These are phyloP conservation scores for Amylostereum chailletii DNA, from an alignment of 1,284 basidiomycete genomes.

Conservation along the genomic window DNA sequence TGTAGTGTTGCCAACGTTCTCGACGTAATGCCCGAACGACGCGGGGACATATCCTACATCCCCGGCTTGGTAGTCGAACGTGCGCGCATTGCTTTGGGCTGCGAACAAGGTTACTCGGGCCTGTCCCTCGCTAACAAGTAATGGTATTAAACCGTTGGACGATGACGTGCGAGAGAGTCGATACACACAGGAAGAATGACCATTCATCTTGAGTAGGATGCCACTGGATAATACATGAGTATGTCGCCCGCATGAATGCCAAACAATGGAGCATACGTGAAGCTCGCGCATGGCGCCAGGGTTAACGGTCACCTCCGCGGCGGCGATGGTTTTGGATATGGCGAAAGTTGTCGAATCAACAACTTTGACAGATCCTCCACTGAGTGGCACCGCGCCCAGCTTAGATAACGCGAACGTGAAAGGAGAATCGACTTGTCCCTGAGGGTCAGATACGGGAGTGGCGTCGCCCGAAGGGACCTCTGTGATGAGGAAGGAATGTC, in stretches of 20 bases:
- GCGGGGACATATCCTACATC: conserved; percentile 61
- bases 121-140: conserved; percentile 35
- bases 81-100: conserved; percentile 49
- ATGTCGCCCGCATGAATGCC: conserved; percentile 1
- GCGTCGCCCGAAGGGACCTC: conserved; percentile 27
- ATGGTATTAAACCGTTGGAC: neutral
- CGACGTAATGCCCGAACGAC: conserved; percentile 58
- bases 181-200: conserved; percentile 41
- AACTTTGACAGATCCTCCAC: conserved; percentile 57
- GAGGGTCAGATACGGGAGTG: conserved; percentile 33
- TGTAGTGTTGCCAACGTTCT: conserved; percentile 60
- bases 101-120: conserved; percentile 61
- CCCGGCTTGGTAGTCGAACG: conserved; percentile 62
- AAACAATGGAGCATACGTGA: conserved; percentile 16
- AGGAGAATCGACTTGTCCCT: conserved; percentile 41
- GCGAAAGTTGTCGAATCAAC: conserved; percentile 47
- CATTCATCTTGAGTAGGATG: conserved; percentile 67
- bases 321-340: conserved; percentile 50
- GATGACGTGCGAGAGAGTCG: neutral
- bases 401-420: conserved; percentile 49
- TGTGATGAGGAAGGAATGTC: conserved; percentile 11
- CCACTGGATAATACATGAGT: conserved; percentile 37
- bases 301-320: conserved; percentile 59
- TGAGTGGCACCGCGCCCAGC: conserved; percentile 36
- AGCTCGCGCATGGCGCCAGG: conserved; percentile 52